Evolutionary conservation across 306 rosid genomes (phyloP).

Genomic region (Betula pendula): DNA sequence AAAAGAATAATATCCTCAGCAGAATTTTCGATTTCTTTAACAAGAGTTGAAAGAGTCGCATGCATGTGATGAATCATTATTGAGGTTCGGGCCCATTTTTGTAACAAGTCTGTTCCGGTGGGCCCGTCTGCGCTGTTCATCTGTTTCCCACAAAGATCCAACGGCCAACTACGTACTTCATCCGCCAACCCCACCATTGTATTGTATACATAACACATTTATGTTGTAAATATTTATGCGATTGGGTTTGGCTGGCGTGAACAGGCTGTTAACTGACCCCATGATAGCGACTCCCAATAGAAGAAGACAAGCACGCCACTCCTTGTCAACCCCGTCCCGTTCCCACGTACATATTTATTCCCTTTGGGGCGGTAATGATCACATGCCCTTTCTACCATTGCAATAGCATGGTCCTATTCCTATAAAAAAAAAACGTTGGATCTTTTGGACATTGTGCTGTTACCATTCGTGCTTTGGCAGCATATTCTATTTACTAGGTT

Average conservation of each 20-base stretch:
- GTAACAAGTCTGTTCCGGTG: background rate
- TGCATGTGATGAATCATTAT: slow-evolving; percentile 11
- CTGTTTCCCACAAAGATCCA: background rate
- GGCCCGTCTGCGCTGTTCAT: background rate
- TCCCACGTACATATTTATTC: slow-evolving; percentile 38
- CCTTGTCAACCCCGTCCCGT: slow-evolving; percentile 52
- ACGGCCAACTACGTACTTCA: background rate
- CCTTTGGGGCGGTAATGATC: slow-evolving; percentile 26
- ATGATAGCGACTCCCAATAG: slow-evolving; percentile 34
- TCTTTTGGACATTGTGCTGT: too few species aligned
- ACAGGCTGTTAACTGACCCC: slow-evolving; percentile 44
- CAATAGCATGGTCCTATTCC: too few species aligned
- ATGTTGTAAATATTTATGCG: slow-evolving; percentile 1
- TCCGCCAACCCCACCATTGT: background rate
- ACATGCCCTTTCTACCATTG: slow-evolving; percentile 49
- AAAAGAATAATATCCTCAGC: background rate
- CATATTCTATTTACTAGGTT: too few species aligned
- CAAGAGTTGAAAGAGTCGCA: background rate
- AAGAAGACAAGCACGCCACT: slow-evolving; percentile 34
- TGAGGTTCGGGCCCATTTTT: background rate
- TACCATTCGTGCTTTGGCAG: too few species aligned
- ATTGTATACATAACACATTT: background rate
- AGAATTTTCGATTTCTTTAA: background rate
- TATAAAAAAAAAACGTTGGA: too few species aligned
- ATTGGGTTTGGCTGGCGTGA: slow-evolving; percentile 4